Evolutionary conservation across 2,329 filamentous ascomycete species (phyloP), one percentile per base, ranked within the genome.

Genomic region (Ascosphaera acerosa): DNA sequence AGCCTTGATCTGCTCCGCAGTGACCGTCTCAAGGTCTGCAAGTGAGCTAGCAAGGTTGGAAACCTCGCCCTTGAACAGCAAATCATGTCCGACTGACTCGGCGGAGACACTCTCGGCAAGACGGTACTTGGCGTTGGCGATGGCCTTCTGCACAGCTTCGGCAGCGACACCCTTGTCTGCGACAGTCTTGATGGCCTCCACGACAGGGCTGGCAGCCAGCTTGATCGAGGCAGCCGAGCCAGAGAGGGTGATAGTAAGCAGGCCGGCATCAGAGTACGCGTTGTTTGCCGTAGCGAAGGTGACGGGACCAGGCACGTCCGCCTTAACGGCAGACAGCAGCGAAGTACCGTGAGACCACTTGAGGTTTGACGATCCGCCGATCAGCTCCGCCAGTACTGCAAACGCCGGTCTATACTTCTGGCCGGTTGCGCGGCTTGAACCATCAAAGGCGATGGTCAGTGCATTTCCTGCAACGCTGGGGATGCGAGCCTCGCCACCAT

Each of bases 311-410:
- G 71, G 62, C 45, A 68, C 60, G 29, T 64, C 62, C 37, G 71
- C 62, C 34, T 70, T 65, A 37, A 73, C 74, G 62, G 91, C 82
- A 48, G 76, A 66, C 36, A 97, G 68, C 37, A 92, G 64, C 36
- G 77, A 84, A 65, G 91, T 94, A 44, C 87, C 87, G 38, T 78
- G 59, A 32, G 78, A 73, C 84, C 84, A 97, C 64, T 94, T 97
- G 62, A 94, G 81, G 54, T 61, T 75, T 33, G 81, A 76, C 55
- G 89, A 60, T 37, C 84, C 87, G 48, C 87, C 87, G 32, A 97
- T 75, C 14, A 97, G 71, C 39, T 81, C 70, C 35, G 76, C 70
- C 34, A 97, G 71, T 38, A 97, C 81, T 38, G 75, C 67, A 39
- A 80, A 67, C 57, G 92, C 82, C 34, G 87, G 77, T 63, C 91